Evolutionary conservation across 495 filamentous ascomycete species (phyloP).

Genomic region (Pseudevernia furfuracea): DNA sequence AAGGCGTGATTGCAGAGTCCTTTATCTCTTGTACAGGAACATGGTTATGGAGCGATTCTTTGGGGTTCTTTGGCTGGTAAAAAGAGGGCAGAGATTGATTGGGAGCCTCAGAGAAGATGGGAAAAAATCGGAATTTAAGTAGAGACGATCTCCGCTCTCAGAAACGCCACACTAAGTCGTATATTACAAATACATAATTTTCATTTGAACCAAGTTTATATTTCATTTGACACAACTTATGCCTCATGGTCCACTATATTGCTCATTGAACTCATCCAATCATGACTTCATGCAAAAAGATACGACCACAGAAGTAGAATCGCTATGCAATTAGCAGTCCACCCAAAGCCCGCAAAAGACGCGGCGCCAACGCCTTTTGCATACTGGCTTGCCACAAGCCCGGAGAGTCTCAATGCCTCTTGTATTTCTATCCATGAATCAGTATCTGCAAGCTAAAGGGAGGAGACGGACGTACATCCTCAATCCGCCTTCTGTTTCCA

Average conservation of each 20-base stretch:
- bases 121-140: not conserved
- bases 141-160: not conserved
- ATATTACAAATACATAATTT: not conserved
- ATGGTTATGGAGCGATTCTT: not conserved
- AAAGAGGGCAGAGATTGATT: too few species aligned
- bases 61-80: too few species aligned
- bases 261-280: not conserved
- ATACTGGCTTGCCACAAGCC: slow-evolving; percentile 6
- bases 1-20: not conserved
- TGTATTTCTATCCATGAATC: slow-evolving; percentile 14
- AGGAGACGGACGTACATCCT: slow-evolving; percentile 44
- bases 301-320: not conserved
- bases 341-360: not conserved
- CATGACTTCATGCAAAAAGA: not conserved
- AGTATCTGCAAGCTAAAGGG: not conserved
- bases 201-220: not conserved
- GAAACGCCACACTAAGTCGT: not conserved
- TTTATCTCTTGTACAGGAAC: not conserved
- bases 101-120: not conserved
- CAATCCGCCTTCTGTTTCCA: slow-evolving; percentile 69
- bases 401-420: slow-evolving; percentile 6
- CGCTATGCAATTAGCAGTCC: not conserved
- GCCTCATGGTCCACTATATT: not conserved
- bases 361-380: not conserved
- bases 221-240: not conserved